These are phyloP conservation scores for Leishmania guyanensis DNA, from an alignment of 208 protist genomes.

Conservation along the genomic window DNA sequence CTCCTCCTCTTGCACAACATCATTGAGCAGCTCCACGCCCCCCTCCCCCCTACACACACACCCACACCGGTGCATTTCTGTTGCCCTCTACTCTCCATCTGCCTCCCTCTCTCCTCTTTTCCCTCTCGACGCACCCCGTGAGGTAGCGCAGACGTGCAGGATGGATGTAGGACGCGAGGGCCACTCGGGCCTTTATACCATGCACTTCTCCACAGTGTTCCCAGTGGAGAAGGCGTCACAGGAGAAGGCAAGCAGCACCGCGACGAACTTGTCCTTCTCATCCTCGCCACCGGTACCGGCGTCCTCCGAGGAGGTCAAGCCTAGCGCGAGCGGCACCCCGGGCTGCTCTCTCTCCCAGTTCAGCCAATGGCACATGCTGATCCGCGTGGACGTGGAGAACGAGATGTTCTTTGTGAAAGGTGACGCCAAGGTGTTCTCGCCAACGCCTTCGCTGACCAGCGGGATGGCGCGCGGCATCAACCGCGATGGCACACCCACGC, in stretches of 20 bases:
- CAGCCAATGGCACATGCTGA: constrained; percentile 83
- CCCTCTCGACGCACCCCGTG: not conserved
- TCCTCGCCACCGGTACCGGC: constrained; percentile 9
- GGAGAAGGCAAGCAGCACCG: constrained; percentile 8
- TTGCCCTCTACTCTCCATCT: not conserved
- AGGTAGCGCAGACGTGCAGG: not conserved
- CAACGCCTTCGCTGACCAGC: constrained; percentile 62
- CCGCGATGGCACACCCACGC: constrained; percentile 44
- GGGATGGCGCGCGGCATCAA: constrained; percentile 56
- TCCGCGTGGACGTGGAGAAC: constrained; percentile 78
- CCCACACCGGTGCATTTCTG: not conserved
- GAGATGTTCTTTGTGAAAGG: constrained; percentile 79
- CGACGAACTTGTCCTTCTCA: constrained; percentile 21
- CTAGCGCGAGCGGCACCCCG: constrained; percentile 17
- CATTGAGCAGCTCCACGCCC: not conserved
- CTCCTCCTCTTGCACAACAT: not conserved
- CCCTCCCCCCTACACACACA: not conserved
- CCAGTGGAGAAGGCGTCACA: constrained; percentile 36
- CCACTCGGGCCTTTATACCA: constrained; percentile 81
- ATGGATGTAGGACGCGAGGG: constrained; percentile 65
- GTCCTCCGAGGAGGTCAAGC: not conserved
- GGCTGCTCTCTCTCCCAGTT: constrained; percentile 60
- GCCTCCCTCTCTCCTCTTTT: not conserved
- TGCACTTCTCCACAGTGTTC: constrained; percentile 82
- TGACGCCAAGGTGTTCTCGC: constrained; percentile 81